phyloP scores from a whole-genome alignment of 1,139 yeast species.

The Debaryomyces coudertii region DNA sequence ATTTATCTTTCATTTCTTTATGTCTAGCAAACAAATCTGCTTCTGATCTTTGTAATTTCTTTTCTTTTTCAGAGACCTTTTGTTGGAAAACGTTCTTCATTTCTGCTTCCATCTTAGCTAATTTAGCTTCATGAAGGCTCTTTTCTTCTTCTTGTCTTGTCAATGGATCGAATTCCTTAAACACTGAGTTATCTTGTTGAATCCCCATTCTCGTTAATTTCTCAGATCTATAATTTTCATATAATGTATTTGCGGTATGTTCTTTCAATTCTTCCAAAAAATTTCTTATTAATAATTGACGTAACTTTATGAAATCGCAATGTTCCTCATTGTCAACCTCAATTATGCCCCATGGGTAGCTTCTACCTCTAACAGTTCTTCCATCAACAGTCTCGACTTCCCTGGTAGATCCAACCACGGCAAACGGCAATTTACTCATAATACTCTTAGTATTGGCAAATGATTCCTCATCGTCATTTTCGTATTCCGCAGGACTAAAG shows the following conservation, averaged over 20 bases:
- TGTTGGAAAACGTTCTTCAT: constrained; percentile 97
- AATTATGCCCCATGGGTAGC: constrained; percentile 97
- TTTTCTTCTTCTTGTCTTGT: constrained; percentile 94
- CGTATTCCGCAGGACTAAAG: constrained; percentile 79
- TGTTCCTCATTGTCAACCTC: constrained; percentile 96
- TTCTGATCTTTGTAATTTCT: constrained; percentile 95
- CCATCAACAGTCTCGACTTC: constrained; percentile 78
- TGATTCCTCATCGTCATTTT: constrained; percentile 87
- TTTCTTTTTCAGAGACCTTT: constrained; percentile 95
- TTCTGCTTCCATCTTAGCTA: constrained; percentile 93
- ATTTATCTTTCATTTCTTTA: constrained; percentile 95
- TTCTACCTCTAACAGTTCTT: constrained; percentile 83
- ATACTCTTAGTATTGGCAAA: constrained; percentile 66
- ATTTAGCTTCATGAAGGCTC: constrained; percentile 88
- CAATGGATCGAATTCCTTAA: constrained; percentile 92
- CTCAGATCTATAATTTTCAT: constrained; percentile 87
- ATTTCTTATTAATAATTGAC: constrained; percentile 86
- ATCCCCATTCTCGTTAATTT: constrained; percentile 84
- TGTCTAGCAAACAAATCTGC: constrained; percentile 95
- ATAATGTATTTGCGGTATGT: constrained; percentile 71
- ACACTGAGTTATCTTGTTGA: constrained; percentile 88
- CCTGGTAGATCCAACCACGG: constrained; percentile 87
- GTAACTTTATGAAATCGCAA: constrained; percentile 88
- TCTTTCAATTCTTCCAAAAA: constrained; percentile 95
- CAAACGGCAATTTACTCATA: constrained; percentile 81